A percentile compares a stretch with the other conserved stretches of the same genome.
phyloP scores from a whole-genome alignment of 257 asterid genomes.

The Prunella vulgaris region DNA sequence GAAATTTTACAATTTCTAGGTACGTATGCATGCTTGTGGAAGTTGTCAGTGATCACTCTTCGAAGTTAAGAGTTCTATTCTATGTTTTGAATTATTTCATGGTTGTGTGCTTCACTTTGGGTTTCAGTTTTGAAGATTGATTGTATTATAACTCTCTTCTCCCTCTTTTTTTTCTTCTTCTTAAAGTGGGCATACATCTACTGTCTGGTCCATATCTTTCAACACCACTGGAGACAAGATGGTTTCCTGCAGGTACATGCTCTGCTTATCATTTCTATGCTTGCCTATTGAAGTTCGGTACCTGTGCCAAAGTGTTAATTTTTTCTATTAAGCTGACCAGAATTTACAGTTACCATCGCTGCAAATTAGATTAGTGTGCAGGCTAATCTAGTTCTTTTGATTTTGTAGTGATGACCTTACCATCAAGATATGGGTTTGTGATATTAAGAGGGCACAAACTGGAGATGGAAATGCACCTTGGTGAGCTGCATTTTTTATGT shows the following conservation, averaged over 20 bases:
- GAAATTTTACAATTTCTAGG: not conserved
- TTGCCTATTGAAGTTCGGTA: not conserved
- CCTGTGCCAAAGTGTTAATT: not conserved
- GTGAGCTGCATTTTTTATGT: slow-evolving; percentile 44
- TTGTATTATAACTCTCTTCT: not conserved
- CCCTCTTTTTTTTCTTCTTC: slow-evolving; percentile 1
- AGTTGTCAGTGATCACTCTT: not conserved
- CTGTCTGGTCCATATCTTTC: slow-evolving; percentile 86
- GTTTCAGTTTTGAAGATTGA: not conserved
- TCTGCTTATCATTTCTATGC: slow-evolving; percentile 12
- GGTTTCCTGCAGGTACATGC: slow-evolving; percentile 82
- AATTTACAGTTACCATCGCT: not conserved
- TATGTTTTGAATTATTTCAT: not conserved
- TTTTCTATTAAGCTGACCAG: not conserved
- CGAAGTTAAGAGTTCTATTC: not conserved
- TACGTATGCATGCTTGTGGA: not conserved
- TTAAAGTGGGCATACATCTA: slow-evolving; percentile 79
- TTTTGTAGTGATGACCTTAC: slow-evolving; percentile 86
- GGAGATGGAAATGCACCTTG: slow-evolving; percentile 58
- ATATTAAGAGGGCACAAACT: slow-evolving; percentile 36
- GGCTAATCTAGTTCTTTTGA: slow-evolving; percentile 17
- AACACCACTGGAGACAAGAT: slow-evolving; percentile 71
- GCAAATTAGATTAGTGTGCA: not conserved
- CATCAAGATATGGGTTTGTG: slow-evolving; percentile 75
- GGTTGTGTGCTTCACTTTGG: not conserved